phyloP scores from a whole-genome alignment of 495 filamentous ascomycete genomes.

The Daldinia vernicosa region DNA sequence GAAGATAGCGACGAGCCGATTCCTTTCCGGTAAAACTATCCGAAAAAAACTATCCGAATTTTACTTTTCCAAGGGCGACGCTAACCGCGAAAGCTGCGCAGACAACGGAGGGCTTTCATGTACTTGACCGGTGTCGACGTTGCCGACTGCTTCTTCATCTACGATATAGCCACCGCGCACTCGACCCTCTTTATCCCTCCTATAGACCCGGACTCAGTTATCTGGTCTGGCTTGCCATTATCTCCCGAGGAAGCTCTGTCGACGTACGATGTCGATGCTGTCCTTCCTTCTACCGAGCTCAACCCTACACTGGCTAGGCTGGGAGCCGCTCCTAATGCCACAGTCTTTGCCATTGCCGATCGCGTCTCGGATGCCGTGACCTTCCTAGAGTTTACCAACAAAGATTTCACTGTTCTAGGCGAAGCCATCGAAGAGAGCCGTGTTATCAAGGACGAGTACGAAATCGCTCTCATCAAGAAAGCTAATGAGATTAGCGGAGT shows the following conservation, averaged over 20 bases:
- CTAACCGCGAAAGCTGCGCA: constrained; percentile 45
- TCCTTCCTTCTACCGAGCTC: constrained; percentile 73
- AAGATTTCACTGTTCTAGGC: constrained; percentile 70
- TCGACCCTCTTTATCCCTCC: constrained; percentile 93
- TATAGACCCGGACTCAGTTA: constrained; percentile 86
- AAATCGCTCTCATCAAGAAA: constrained; percentile 81
- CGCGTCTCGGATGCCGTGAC: constrained; percentile 73
- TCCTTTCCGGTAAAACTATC: constrained; percentile 72
- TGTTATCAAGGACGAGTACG: constrained; percentile 84
- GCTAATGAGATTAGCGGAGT: constrained; percentile 83
- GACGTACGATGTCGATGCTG: constrained; percentile 84
- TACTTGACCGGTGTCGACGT: constrained; percentile 90
- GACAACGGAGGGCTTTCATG: constrained; percentile 93
- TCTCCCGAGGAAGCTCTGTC: constrained; percentile 74
- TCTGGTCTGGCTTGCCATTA: constrained; percentile 93
- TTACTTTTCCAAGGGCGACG: not conserved
- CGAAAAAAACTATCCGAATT: constrained; percentile 27
- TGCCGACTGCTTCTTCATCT: constrained; percentile 82
- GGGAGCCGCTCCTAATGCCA: constrained; percentile 56
- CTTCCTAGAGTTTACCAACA: constrained; percentile 69
- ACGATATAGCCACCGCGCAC: constrained; percentile 74
- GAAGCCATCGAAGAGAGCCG: constrained; percentile 79
- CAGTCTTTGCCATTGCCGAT: constrained; percentile 73
- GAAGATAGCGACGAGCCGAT: constrained; percentile 85
- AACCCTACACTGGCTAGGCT: constrained; percentile 67